A percentile compares a stretch with the other conserved stretches of the same genome.
Conservation (phyloP, 768 basidiomycete species). For the Cubamyces lactineus region DNA sequence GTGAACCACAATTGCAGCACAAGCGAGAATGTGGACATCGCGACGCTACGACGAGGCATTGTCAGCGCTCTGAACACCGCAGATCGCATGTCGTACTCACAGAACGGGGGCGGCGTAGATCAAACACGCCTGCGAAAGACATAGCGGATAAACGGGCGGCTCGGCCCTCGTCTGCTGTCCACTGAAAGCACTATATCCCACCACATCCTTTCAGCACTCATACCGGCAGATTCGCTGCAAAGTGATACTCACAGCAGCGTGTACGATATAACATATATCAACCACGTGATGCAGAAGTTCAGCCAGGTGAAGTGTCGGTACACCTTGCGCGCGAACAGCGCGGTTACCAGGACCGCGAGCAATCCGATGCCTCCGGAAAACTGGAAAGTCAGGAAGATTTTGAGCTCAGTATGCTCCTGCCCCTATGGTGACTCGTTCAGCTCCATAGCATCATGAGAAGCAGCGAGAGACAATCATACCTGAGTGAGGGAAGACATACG, state of each 20-base stretch:
- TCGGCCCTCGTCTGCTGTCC: conserved; percentile 21
- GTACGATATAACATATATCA: conserved; percentile 25
- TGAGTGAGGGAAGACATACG: conserved; percentile 6
- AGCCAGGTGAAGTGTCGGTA: conserved; percentile 26
- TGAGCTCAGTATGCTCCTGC: conserved; percentile 19
- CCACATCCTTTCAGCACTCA: neutral
- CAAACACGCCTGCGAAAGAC: conserved; percentile 21
- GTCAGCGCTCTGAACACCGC: neutral
- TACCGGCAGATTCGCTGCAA: neutral
- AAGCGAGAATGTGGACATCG: conserved; percentile 24
- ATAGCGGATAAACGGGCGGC: conserved; percentile 20
- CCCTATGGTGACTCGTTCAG: neutral
- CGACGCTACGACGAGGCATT: conserved; percentile 8
- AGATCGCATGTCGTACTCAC: conserved; percentile 5
- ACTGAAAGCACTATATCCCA: conserved; percentile 7
- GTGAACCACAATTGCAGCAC: conserved; percentile 24
- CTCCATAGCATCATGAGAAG: neutral
- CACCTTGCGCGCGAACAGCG: conserved; percentile 21
- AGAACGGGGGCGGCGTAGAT: conserved; percentile 25
- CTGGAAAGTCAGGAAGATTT: conserved; percentile 20
- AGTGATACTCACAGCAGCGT: conserved; percentile 19
- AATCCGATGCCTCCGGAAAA: conserved; percentile 14
- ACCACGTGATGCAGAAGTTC: conserved; percentile 28
- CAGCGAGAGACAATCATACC: neutral
- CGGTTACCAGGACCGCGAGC: conserved; percentile 20